Evolutionary conservation across 2,329 filamentous ascomycete genomes (phyloP).

Genomic region (Apiospora sp.): DNA sequence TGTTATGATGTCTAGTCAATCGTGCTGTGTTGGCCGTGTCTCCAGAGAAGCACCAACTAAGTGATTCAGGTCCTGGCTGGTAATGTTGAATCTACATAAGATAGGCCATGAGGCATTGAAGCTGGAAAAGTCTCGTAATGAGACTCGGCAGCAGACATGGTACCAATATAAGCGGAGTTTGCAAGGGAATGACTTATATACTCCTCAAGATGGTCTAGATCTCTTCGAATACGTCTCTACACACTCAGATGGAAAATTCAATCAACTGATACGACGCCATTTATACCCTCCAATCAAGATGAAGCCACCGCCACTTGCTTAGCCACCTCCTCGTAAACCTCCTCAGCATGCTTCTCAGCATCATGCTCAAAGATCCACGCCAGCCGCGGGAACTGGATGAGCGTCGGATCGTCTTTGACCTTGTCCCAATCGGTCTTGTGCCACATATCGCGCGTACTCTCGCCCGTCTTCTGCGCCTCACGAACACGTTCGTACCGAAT

Average conservation of each 20-base stretch:
- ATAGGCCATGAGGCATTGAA: too few relatives aligned
- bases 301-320: background rate
- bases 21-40: too few relatives aligned
- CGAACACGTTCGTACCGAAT: conserved; percentile 58
- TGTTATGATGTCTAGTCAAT: too few relatives aligned
- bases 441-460: conserved; percentile 60
- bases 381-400: conserved; percentile 56
- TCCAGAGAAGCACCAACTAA: too few relatives aligned
- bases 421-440: conserved; percentile 62
- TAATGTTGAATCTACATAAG: too few relatives aligned
- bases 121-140: background rate
- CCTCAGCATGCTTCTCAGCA: conserved; percentile 54
- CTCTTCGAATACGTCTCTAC: background rate
- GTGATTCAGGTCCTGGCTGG: too few relatives aligned
- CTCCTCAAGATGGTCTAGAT: background rate
- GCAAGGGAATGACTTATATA: too few relatives aligned
- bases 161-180: too few relatives aligned
- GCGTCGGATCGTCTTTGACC: conserved; percentile 55
- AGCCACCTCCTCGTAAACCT: conserved; percentile 43
- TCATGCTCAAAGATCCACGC: conserved; percentile 62
- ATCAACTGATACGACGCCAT: too few relatives aligned
- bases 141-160: background rate
- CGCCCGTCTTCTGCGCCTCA: conserved; percentile 58
- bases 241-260: background rate
- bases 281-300: background rate